These are phyloP conservation scores for Nicotiana tabacum DNA, from an alignment of 257 asterid genomes.

Conservation along the genomic window DNA sequence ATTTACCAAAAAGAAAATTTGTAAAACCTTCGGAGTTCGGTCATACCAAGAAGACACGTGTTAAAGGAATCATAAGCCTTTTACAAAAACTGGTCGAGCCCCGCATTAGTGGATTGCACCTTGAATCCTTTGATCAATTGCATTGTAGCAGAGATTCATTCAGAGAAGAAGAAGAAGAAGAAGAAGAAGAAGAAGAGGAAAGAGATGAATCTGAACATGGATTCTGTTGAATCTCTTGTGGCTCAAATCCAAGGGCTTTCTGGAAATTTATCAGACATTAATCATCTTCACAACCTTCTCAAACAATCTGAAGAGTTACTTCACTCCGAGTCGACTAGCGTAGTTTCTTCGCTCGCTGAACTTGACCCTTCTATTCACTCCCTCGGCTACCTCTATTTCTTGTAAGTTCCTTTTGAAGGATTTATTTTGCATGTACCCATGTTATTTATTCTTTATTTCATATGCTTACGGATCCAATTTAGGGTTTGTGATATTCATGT, in stretches of 20 bases:
- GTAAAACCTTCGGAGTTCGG: no score
- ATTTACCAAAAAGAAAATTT: no score
- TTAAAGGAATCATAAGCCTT: no score
- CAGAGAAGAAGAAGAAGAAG: no score
- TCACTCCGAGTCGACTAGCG: slow-evolving; percentile 37
- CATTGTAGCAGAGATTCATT: no score
- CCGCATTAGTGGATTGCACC: no score
- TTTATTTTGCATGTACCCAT: no score
- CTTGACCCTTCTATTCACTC: slow-evolving; percentile 61
- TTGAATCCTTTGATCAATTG: no score
- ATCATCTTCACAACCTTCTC: slow-evolving; percentile 45
- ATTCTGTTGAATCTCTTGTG: slow-evolving; percentile 24
- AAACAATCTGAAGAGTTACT: slow-evolving; percentile 54
- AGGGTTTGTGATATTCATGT: neutral
- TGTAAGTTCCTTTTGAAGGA: slow-evolving; percentile 27
- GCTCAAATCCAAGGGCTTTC: slow-evolving; percentile 46
- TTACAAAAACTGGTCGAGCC: no score
- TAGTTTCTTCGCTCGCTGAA: slow-evolving; percentile 44
- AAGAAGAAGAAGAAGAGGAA: no score
- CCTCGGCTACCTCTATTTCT: slow-evolving; percentile 67
- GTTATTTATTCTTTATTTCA: neutral
- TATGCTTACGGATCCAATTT: neutral
- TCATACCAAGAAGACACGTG: no score
- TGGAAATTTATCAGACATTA: slow-evolving; percentile 27
- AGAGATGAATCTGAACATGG: neutral